A percentile compares a stretch with the other conserved stretches of the same genome.
Conservation (phyloP, 371 early-diverging fungal species). For the Mortierella sp. region DNA sequence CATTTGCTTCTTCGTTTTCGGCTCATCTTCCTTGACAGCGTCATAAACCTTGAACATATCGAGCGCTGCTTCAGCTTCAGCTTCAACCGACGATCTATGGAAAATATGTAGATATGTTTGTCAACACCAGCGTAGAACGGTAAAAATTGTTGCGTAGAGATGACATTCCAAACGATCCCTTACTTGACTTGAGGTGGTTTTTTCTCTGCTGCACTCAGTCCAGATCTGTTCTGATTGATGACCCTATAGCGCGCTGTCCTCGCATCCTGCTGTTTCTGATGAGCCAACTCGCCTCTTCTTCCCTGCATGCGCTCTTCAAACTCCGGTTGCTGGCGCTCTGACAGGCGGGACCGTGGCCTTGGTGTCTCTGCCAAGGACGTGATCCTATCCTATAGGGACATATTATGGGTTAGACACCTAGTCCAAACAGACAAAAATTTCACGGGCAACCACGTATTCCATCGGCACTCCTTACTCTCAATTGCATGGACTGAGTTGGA, state of each 20-base stretch:
- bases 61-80: conserved; percentile 41
- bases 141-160: not conserved
- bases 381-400: conserved; percentile 60
- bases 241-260: conserved; percentile 70
- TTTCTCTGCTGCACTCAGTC: conserved; percentile 7
- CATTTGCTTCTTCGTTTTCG: conserved; percentile 49
- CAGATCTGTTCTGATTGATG: conserved; percentile 64
- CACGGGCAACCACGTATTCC: too few species aligned
- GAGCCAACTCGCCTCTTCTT: conserved; percentile 25
- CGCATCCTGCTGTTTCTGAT: conserved; percentile 52
- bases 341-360: conserved; percentile 53
- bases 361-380: conserved; percentile 59
- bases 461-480: conserved; percentile 53
- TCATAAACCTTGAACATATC: conserved; percentile 74
- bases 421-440: too few species aligned
- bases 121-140: not conserved
- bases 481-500: conserved; percentile 61
- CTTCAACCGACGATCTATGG: conserved; percentile 34
- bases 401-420: too few species aligned
- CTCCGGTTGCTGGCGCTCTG: conserved; percentile 17
- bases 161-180: not conserved
- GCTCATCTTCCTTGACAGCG: conserved; percentile 71
- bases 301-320: conserved; percentile 26
- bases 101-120: not conserved
- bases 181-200: conserved; percentile 51